Conservation (phyloP, 192 early-diverging fungal species). For the Irineochytrium annulatum region DNA sequence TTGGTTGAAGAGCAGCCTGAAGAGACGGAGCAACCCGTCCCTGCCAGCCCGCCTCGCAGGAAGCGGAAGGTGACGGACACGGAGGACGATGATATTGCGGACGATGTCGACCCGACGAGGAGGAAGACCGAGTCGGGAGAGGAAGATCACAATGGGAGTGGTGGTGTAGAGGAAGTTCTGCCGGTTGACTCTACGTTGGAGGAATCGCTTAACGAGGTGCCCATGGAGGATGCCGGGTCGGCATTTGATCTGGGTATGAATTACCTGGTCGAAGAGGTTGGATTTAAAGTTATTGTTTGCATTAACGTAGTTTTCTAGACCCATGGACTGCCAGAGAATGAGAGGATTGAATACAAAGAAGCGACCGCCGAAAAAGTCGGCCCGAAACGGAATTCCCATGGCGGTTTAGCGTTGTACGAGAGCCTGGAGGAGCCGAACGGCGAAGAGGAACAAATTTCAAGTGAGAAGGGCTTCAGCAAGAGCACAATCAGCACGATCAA, state of each 20-base stretch:
- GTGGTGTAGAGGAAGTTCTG: too few relatives aligned
- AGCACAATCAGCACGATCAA: conserved; percentile 28
- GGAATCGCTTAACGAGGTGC: too few relatives aligned
- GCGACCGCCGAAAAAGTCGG: background rate
- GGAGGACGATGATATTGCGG: too few relatives aligned
- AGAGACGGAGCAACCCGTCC: too few relatives aligned
- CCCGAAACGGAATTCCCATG: background rate
- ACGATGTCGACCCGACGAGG: too few relatives aligned
- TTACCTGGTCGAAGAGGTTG: background rate
- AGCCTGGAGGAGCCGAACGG: background rate
- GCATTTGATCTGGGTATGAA: background rate
- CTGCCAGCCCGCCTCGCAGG: too few relatives aligned
- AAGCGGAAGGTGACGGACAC: too few relatives aligned
- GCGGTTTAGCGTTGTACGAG: conserved; percentile 8
- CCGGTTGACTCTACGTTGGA: too few relatives aligned
- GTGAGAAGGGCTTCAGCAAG: conserved; percentile 23
- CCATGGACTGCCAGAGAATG: background rate
- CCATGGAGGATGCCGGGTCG: too few relatives aligned
- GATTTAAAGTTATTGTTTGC: background rate
- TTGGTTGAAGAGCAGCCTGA: too few relatives aligned
- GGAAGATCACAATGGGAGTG: too few relatives aligned
- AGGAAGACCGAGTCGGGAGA: too few relatives aligned
- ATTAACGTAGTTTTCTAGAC: background rate
- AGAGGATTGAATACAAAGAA: background rate
- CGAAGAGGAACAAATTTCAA: conserved; percentile 12